phyloP scores from a whole-genome alignment of 768 basidiomycete genomes.

The Russula foetens region DNA sequence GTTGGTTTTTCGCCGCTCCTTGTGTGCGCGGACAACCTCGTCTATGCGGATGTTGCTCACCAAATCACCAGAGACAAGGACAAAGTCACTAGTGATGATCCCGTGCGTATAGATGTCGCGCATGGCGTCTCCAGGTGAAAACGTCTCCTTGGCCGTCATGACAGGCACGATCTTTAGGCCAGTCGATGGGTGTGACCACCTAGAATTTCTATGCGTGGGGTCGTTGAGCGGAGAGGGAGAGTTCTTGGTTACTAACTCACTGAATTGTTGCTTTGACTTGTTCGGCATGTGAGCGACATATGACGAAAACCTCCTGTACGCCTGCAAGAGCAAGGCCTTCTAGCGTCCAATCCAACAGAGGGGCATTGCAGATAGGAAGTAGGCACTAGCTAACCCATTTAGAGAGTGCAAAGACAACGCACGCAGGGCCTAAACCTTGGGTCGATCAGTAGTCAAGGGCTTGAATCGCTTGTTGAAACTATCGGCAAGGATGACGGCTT shows the following conservation, averaged over 20 bases:
- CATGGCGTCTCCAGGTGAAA: conserved; percentile 87
- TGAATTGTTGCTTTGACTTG: conserved; percentile 78
- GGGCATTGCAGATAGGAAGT: conserved; percentile 88
- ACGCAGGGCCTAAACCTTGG: conserved; percentile 46
- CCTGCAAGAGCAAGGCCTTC: conserved; percentile 92
- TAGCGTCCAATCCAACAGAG: conserved; percentile 92
- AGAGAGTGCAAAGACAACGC: conserved; percentile 13
- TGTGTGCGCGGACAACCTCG: conserved; percentile 83
- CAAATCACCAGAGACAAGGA: conserved; percentile 85
- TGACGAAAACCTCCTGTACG: conserved; percentile 92
- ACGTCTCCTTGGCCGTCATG: conserved; percentile 77
- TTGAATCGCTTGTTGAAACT: conserved; percentile 92
- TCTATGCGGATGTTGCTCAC: conserved; percentile 91
- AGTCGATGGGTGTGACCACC: conserved; percentile 75
- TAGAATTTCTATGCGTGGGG: conserved; percentile 49
- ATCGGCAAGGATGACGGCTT: conserved; percentile 93
- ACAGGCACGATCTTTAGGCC: conserved; percentile 81
- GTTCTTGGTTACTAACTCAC: conserved; percentile 37
- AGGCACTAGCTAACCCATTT: conserved; percentile 51
- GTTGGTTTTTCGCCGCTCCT: conserved; percentile 75
- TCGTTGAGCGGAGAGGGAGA: background rate
- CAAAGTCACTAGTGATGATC: conserved; percentile 83
- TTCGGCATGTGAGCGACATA: conserved; percentile 86
- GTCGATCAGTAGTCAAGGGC: conserved; percentile 81
- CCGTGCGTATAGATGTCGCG: conserved; percentile 91